A percentile compares a stretch with the other conserved stretches of the same genome.
phyloP scores from a whole-genome alignment of 2,329 filamentous ascomycete species.

The Penicillium janthinellum region DNA sequence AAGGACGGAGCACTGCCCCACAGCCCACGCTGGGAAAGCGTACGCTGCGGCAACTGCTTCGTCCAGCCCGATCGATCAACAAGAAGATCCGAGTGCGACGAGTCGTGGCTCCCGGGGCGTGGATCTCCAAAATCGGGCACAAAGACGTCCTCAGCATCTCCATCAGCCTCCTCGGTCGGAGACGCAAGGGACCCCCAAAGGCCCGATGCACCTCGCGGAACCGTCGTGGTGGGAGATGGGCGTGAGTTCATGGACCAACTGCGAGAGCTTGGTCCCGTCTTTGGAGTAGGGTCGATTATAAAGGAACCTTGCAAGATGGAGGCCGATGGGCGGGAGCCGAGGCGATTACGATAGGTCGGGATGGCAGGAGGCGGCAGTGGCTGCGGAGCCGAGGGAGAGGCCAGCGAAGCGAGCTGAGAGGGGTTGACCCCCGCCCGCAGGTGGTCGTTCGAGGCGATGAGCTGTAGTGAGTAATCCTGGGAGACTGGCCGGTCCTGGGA shows the following conservation, averaged over 20 bases:
- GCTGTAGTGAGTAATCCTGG: conserved; percentile 60
- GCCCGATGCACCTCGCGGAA: conserved; percentile 30
- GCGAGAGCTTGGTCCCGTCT: conserved; percentile 17
- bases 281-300: conserved; percentile 26
- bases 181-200: conserved; percentile 40
- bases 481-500: conserved; percentile 39
- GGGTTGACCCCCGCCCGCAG: conserved; percentile 52
- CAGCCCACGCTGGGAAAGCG: conserved; percentile 39
- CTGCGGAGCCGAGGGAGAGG: conserved; percentile 26
- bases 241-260: conserved; percentile 28
- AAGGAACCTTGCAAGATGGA: conserved; percentile 30
- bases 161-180: conserved; percentile 19
- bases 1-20: conserved; percentile 39
- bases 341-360: conserved; percentile 37
- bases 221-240: conserved; percentile 26
- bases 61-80: conserved; percentile 15
- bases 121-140: conserved; percentile 41
- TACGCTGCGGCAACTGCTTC: conserved; percentile 32
- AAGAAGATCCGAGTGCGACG: conserved; percentile 5
- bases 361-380: conserved; percentile 27
- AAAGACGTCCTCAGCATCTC: conserved; percentile 34
- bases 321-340: conserved; percentile 28
- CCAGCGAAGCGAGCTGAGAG: conserved; percentile 28
- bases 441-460: conserved; percentile 64
- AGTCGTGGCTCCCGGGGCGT: conserved; percentile 23